Evolutionary conservation across 2,329 filamentous ascomycete genomes (phyloP), one percentile per base, ranked within the genome.

Genomic region (Ophiostoma ulmi): DNA sequence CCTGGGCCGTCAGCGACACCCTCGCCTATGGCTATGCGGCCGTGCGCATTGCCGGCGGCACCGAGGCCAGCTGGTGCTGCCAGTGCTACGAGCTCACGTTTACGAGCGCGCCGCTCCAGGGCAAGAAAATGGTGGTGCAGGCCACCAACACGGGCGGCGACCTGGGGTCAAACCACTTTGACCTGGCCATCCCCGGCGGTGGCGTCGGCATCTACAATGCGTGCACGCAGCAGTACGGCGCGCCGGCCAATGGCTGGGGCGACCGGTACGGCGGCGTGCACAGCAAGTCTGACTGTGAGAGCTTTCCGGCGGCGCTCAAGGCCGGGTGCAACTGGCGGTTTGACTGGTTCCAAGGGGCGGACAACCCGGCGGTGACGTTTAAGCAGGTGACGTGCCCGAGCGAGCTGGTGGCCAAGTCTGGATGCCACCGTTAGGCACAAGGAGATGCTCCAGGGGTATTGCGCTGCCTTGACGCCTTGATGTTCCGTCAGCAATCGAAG

Each of bases 281-380:
- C 26, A 81, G 81, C 68, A 80, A 83, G 70, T 78, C 79, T 68
- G 81, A 85, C 58, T 89, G 87, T 78, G 79, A 82, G 72, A 76
- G 77, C 69, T 85, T 87, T 78, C 87, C 87, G 0, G 78, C 76
- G 52, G 79, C 81, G 52, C 80, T 89, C 69, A 84, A 86, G 80
- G 80, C 78, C 11, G 87, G 87, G 10, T 89, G 87, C 79, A 80
- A 84, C 77, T 90, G 87, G 85, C 85, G 87, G 72, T 90, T 88
- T 76, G 85, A 88, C 80, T 89, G 86, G 86, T 88, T 89, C 78
- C 75, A 81, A 73, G 83, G 83, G 73, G 82, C 86, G 67, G 84
- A 88, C 76, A 88, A 88, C 78, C 86, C 86, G 7, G 75, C 75
- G 38, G 83, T 89, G 70, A 80, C 78, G 70, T 89, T 86, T 78